A percentile compares a stretch with the other conserved stretches of the same genome.
phyloP scores from a whole-genome alignment of 176 grass and related monocot genomes.

The Miscanthus lutarioriparius region DNA sequence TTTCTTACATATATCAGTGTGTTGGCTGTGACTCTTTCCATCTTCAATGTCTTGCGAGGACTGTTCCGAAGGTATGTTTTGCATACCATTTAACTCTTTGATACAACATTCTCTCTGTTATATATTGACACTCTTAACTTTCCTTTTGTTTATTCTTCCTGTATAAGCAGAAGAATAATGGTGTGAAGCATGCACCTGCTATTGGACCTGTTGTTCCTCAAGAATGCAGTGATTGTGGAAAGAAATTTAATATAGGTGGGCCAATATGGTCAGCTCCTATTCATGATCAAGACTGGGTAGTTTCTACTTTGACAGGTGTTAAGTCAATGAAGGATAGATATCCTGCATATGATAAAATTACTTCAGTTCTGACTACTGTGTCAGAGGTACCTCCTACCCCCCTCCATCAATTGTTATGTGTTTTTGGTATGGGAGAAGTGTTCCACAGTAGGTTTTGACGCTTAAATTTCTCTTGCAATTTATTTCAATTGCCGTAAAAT shows the following conservation, averaged over 20 bases:
- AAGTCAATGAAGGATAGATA: slow-evolving; percentile 75
- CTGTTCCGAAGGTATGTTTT: slow-evolving; percentile 65
- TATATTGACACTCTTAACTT: slow-evolving; percentile 25
- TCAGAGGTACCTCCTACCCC: slow-evolving; percentile 59
- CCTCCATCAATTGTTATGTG: background rate
- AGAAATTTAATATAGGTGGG: slow-evolving; percentile 91
- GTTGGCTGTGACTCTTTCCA: slow-evolving; percentile 97
- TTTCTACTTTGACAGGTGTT: slow-evolving; percentile 69
- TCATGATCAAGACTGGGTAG: slow-evolving; percentile 92
- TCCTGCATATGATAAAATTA: slow-evolving; percentile 86
- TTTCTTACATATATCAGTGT: slow-evolving; percentile 98
- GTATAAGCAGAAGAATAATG: slow-evolving; percentile 61
- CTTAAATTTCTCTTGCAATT: background rate
- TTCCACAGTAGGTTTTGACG: background rate
- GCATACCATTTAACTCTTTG: background rate
- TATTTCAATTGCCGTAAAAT: background rate
- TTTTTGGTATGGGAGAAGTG: background rate
- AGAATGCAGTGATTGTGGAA: slow-evolving; percentile 81
- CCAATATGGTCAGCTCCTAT: slow-evolving; percentile 98
- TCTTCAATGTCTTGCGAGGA: slow-evolving; percentile 82
- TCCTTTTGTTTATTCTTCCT: slow-evolving; percentile 32
- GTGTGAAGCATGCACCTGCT: slow-evolving; percentile 76
- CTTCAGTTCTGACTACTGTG: slow-evolving; percentile 73
- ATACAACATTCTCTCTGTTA: background rate
- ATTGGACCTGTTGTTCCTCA: slow-evolving; percentile 92